phyloP scores from a whole-genome alignment of 257 asterid species.

The Solanum virginianum region DNA sequence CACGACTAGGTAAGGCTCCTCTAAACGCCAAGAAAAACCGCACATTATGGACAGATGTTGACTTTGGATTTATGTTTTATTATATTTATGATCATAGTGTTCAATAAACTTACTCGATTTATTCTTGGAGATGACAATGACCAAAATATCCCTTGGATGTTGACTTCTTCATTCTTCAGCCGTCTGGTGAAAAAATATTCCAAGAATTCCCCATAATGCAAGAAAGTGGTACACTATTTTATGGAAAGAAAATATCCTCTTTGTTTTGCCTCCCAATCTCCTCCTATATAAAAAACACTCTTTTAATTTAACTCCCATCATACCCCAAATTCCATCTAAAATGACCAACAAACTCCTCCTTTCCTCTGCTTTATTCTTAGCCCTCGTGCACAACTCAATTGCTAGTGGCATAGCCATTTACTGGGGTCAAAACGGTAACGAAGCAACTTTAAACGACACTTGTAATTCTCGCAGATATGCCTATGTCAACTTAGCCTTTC shows the following conservation, averaged over 20 bases:
- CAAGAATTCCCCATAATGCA: background rate
- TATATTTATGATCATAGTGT: background rate
- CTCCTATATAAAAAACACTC: background rate
- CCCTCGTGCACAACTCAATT: conserved; percentile 1
- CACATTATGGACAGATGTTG: background rate
- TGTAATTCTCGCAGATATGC: conserved; percentile 35
- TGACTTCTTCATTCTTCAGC: background rate
- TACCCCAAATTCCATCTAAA: background rate
- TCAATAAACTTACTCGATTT: background rate
- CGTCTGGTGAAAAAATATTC: background rate
- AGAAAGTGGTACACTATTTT: background rate
- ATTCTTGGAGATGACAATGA: background rate
- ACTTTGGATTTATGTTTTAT: background rate
- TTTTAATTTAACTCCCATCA: background rate
- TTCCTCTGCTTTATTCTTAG: conserved; percentile 6
- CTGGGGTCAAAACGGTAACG: conserved; percentile 57
- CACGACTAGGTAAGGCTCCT: background rate
- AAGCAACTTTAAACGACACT: conserved; percentile 33
- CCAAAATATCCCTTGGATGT: background rate
- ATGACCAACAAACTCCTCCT: background rate
- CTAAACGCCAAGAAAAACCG: background rate
- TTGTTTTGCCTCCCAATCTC: background rate
- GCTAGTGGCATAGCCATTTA: conserved; percentile 35
- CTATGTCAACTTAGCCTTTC: conserved; percentile 31
- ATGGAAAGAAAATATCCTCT: background rate